Evolutionary conservation across 2,329 filamentous ascomycete genomes (phyloP), one percentile per base, ranked within the genome.

Genomic region (Nemania sp.): DNA sequence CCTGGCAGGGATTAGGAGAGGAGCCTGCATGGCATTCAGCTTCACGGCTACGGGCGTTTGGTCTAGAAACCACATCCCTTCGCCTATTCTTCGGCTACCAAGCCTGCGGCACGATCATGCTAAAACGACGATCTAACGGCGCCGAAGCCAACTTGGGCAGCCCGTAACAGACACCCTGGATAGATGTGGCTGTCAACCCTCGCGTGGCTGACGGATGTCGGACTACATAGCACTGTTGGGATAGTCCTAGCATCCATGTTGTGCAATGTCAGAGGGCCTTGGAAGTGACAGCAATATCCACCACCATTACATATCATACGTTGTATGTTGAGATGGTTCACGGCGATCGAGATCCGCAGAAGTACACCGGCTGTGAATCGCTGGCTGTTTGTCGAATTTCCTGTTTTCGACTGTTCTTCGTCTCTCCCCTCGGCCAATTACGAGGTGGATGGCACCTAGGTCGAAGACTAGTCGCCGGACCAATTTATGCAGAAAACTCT

Each of bases 61-160:
- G n/a, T n/a, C n/a, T n/a, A n/a, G n/a, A n/a, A n/a, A n/a, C n/a
- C n/a, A n/a, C n/a, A n/a, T n/a, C n/a, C n/a, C n/a, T n/a, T n/a
- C n/a, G n/a, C n/a, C n/a, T n/a, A n/a, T n/a, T n/a, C n/a, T n/a
- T n/a, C n/a, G 19, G 22, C 26, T 31, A 33, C 43, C 23, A 44
- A 37, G 40, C 26, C 43, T 8, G 26, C 47, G 37, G 42, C 34
- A 30, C 47, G 39, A 52, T 53, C 40, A 22, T 26, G 44, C 51
- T 50, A 52, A 51, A 31, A 15, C 45, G 55, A 52, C 52, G 58
- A 56, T 60, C 58, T 24, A 58, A 56, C 55, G 55, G 58, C 52
- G 37, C 19, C 41, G 12, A 22, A 49, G 22, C 42, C 43, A 31
- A 51, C 42, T 20, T 37, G 40, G 54, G 54, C 40, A 54, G 31